Base-by-base conservation (phyloP, 2,329 filamentous ascomycete species). In the Aschersonia sp. region DNA sequence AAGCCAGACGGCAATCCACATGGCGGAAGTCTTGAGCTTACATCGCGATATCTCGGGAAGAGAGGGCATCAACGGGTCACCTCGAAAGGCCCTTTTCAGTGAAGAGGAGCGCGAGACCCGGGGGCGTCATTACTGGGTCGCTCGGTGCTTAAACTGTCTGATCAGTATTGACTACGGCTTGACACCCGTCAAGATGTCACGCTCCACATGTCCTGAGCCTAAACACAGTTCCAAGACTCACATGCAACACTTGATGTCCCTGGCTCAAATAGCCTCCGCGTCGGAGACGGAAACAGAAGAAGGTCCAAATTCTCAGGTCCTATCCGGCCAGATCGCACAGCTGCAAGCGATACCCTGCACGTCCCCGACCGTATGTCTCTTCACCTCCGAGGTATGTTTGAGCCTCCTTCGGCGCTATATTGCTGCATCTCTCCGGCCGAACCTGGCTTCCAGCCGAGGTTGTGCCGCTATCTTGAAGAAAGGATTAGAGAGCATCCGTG, bases 81-180 rank as follows among this genome's bases (percentile, higher is more conserved):
- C 22, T 2, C 22, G 22, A 4, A 22, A 22, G 22, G 29, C 43
- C 6, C 42, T 40, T 11, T 45, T 48, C 14, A 44, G 44, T 31
- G 14, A 14, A 5, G 53, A 51, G n/a, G 46, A 52, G 30, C 30
- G 45, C 6, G 51, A 54, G 3, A 31, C 46, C 6, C 43, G 51
- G 2, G 43, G 49, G 10, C 44, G 53, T 4, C 47, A 50, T 33
- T 53, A 48, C 43, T 52, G 48, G 50, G 32, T 48, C 12, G 52
- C 52, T n/a, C 44, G 52, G 32, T 53, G 45, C 37, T 37, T 54
- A 10, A 53, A 53, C 37, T 43, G 46, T 12, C 42, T 54, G 11
- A 43, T 53, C 45, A 42, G 49, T n/a, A 43, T 47, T 37, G 52
- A 54, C 32, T 54, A 53, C 40, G 51, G 52, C 37, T 32, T 46